Conservation (phyloP, 352 stramenopile genomes). For the Globisporangium splendens region DNA sequence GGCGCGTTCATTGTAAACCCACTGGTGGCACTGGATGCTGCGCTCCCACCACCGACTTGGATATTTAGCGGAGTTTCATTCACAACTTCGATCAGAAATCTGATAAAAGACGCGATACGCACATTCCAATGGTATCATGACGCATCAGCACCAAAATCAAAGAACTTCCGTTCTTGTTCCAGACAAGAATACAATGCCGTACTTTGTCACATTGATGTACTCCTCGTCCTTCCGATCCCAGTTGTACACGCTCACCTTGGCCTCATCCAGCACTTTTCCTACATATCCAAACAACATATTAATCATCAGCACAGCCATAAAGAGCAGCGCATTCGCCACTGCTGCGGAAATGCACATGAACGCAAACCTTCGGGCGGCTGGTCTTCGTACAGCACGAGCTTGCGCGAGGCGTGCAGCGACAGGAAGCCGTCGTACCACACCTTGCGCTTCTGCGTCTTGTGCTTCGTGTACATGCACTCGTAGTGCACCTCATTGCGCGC, state of each 20-base stretch:
- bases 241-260: constrained; percentile 39
- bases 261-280: constrained; percentile 57
- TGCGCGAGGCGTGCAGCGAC: constrained; percentile 41
- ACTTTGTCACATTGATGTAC: constrained; percentile 55
- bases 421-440: constrained; percentile 79
- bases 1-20: background rate
- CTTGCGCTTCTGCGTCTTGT: constrained; percentile 87
- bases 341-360: too few relatives aligned
- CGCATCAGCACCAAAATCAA: background rate
- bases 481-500: constrained; percentile 39
- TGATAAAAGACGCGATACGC: constrained; percentile 11
- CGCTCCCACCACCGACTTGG: constrained; percentile 7
- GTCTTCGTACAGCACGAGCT: constrained; percentile 62
- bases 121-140: background rate
- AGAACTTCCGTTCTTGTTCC: background rate
- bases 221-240: constrained; percentile 71
- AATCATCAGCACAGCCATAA: background rate
- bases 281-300: background rate
- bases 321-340: background rate
- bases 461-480: constrained; percentile 86
- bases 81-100: constrained; percentile 71
- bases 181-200: too few relatives aligned
- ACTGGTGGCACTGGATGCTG: constrained; percentile 1
- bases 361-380: constrained; percentile 28
- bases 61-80: constrained; percentile 48